phyloP scores from a whole-genome alignment of 805 yeast species.

The Metschnikowia koreensis region DNA sequence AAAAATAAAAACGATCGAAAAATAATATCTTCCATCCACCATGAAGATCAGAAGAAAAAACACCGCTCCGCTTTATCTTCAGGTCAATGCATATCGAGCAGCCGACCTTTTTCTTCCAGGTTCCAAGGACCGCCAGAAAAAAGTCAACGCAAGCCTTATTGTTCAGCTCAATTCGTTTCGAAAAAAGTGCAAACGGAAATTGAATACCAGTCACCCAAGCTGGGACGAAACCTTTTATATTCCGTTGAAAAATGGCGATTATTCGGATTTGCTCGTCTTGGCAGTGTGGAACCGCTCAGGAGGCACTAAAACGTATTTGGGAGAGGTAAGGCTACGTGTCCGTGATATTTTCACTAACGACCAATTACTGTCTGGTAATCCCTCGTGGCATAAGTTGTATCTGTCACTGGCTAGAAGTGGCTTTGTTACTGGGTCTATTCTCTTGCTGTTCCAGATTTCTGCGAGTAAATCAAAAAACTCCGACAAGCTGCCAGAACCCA shows the following conservation, averaged over 20 bases:
- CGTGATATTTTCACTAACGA: constrained; percentile 26
- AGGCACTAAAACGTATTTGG: constrained; percentile 37
- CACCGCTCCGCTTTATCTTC: constrained; percentile 22
- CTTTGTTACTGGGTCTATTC: constrained; percentile 49
- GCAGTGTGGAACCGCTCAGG: constrained; percentile 43
- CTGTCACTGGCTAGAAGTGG: constrained; percentile 39
- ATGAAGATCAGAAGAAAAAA: constrained; percentile 14
- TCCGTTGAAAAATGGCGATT: constrained; percentile 31
- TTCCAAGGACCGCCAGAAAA: constrained; percentile 15
- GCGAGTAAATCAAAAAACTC: constrained; percentile 17
- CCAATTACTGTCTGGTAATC: constrained; percentile 23
- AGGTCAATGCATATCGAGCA: constrained; percentile 38
- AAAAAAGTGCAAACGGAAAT: constrained; percentile 30
- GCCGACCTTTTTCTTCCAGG: constrained; percentile 33
- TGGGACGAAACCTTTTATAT: constrained; percentile 37
- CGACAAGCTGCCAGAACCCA: not conserved
- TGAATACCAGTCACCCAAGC: constrained; percentile 36
- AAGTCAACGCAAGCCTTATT: constrained; percentile 37
- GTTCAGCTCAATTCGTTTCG: constrained; percentile 32
- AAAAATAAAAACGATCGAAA: too few relatives aligned
- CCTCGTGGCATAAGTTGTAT: constrained; percentile 46
- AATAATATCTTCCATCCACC: not conserved
- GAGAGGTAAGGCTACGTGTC: constrained; percentile 36
- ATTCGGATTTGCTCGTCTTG: constrained; percentile 29
- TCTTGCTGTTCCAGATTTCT: constrained; percentile 43